A percentile compares a stretch with the other conserved stretches of the same genome.
Evolutionary conservation across 2,329 filamentous ascomycete genomes (phyloP).

Genomic region (Phialophora verrucosa): DNA sequence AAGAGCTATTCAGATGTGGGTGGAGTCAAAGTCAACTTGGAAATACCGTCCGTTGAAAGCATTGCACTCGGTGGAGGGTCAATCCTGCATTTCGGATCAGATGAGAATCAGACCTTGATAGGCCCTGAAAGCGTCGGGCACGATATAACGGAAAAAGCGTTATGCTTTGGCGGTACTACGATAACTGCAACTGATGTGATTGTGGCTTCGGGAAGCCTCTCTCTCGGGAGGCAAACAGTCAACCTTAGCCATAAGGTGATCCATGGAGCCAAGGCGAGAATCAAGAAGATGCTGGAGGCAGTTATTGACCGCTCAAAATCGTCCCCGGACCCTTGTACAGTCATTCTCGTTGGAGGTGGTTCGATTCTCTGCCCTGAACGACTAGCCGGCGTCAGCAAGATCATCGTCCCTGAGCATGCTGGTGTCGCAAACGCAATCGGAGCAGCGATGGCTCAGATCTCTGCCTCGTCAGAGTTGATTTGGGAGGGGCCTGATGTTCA

Average conservation of each 20-base stretch:
- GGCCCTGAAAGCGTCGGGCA: conserved; percentile 64
- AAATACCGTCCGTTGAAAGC: conserved; percentile 61
- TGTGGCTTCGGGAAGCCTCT: conserved; percentile 46
- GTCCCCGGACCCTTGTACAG: conserved; percentile 55
- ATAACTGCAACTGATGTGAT: conserved; percentile 61
- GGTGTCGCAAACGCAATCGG: conserved; percentile 67
- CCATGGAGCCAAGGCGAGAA: conserved; percentile 45
- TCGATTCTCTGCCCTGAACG: conserved; percentile 58
- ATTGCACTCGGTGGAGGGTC: conserved; percentile 64
- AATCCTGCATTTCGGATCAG: conserved; percentile 47
- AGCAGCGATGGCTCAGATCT: conserved; percentile 63
- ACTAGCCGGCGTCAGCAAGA: conserved; percentile 55
- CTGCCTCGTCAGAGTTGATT: conserved; percentile 48
- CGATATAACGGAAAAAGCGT: conserved; percentile 55
- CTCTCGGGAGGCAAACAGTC: conserved; percentile 37
- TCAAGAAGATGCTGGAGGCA: conserved; percentile 57
- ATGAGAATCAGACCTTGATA: conserved; percentile 48
- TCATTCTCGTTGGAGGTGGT: conserved; percentile 65
- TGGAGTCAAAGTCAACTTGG: conserved; percentile 64
- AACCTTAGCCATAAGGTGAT: conserved; percentile 43
- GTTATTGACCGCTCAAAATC: conserved; percentile 64
- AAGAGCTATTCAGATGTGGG: conserved; percentile 64
- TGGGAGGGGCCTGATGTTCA: conserved; percentile 41
- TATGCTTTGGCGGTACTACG: conserved; percentile 59
- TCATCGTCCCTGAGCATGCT: conserved; percentile 56